Percentiles rank a stretch among this genome's conserved stretches.
These are phyloP conservation scores for Pseudogymnoascus sp. DNA, from an alignment of 2,329 filamentous ascomycete species.

Conservation along the genomic window DNA sequence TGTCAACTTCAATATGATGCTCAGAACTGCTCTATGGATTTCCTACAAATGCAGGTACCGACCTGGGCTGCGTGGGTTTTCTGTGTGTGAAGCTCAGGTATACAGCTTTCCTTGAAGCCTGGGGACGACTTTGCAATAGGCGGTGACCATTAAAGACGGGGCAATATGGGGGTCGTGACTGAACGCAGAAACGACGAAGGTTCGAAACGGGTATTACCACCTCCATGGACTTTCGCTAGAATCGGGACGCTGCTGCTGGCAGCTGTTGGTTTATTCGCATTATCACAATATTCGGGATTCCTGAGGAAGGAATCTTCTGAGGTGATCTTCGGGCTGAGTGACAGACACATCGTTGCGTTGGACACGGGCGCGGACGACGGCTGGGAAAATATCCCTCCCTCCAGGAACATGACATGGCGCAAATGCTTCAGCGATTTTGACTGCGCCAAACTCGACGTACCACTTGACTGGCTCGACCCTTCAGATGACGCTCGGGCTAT, in stretches of 20 bases:
- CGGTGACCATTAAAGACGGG: background rate
- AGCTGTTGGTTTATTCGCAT: background rate
- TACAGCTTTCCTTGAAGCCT: background rate
- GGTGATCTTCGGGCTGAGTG: background rate
- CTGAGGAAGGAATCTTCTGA: too few species aligned
- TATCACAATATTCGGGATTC: background rate
- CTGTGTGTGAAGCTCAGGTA: background rate
- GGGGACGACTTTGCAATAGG: background rate
- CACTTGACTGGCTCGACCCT: constrained; percentile 22
- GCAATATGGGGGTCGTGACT: background rate
- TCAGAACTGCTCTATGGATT: background rate
- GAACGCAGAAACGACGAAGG: too few species aligned
- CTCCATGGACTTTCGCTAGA: background rate
- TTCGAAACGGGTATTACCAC: background rate
- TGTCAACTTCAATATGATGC: background rate
- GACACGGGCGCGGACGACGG: background rate
- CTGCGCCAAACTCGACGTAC: constrained; percentile 11
- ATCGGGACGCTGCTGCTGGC: background rate
- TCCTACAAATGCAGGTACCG: background rate
- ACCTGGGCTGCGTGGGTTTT: background rate
- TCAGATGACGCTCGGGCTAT: constrained; percentile 15
- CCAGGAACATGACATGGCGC: background rate
- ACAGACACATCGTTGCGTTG: background rate
- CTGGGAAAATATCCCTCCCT: background rate
- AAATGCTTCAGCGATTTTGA: background rate